Percentiles rank a stretch among this genome's conserved stretches.
Evolutionary conservation across 768 basidiomycete species (phyloP).

Genomic region (Naganishia vaughanmartiniae): DNA sequence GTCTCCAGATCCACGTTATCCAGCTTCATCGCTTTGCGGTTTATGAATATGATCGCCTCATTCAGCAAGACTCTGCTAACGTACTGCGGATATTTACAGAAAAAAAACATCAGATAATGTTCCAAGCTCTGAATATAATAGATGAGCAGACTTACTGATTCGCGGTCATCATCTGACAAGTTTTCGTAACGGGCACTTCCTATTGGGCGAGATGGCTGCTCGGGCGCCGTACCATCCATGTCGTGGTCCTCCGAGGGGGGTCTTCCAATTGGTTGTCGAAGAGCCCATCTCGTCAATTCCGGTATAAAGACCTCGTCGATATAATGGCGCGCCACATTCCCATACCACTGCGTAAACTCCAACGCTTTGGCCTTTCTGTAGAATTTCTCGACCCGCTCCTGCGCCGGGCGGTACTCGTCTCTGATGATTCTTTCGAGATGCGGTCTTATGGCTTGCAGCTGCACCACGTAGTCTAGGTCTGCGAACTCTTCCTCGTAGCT

Average conservation of each 20-base stretch:
- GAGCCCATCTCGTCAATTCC: constrained; percentile 41
- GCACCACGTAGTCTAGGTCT: constrained; percentile 24
- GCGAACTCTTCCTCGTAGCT: background rate
- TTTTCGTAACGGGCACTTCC: constrained; percentile 39
- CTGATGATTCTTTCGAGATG: constrained; percentile 36
- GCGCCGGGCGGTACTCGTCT: constrained; percentile 38
- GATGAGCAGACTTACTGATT: constrained; percentile 2
- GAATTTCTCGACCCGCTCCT: constrained; percentile 38
- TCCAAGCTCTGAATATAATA: background rate
- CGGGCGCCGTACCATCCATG: background rate
- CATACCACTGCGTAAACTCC: constrained; percentile 26
- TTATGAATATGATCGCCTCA: constrained; percentile 22
- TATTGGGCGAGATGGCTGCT: constrained; percentile 31
- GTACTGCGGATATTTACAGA: background rate
- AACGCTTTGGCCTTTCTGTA: constrained; percentile 14
- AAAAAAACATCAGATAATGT: background rate
- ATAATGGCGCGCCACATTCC: constrained; percentile 37
- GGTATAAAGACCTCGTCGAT: constrained; percentile 37
- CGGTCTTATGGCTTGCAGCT: constrained; percentile 36
- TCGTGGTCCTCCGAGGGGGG: background rate
- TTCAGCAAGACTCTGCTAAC: constrained; percentile 8
- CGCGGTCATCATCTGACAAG: constrained; percentile 21
- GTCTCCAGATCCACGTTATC: background rate
- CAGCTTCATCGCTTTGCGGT: background rate
- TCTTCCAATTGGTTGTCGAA: constrained; percentile 17